A percentile compares a stretch with the other conserved stretches of the same genome.
Evolutionary conservation across 2,329 filamentous ascomycete genomes (phyloP).

Genomic region (Pestalotiopsis sp.): DNA sequence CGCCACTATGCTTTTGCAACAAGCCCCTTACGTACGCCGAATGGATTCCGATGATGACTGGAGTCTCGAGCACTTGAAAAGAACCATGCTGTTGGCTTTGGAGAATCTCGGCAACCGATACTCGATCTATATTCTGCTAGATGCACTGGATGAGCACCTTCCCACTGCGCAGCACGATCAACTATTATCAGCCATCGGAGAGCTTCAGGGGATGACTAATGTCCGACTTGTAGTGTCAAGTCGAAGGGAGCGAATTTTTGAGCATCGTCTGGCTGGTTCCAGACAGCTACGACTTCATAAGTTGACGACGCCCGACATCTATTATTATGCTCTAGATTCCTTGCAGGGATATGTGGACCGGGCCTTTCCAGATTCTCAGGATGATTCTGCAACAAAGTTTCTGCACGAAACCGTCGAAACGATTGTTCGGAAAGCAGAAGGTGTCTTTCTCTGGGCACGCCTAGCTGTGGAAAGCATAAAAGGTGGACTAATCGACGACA

Average conservation of each 20-base stretch:
- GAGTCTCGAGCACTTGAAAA: neutral
- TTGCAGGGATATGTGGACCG: neutral
- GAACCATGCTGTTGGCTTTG: neutral
- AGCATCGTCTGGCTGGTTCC: neutral
- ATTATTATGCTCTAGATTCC: neutral
- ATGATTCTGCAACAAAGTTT: neutral
- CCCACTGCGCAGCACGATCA: neutral
- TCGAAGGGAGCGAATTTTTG: neutral
- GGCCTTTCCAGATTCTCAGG: neutral
- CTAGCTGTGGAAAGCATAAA: neutral
- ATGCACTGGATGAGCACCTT: neutral
- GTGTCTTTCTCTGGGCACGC: conserved; percentile 1
- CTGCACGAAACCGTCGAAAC: neutral
- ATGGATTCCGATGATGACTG: neutral
- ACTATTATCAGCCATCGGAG: neutral
- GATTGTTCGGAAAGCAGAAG: neutral
- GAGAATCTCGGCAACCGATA: neutral
- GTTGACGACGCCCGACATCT: neutral
- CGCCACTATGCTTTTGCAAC: neutral
- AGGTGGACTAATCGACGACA: neutral
- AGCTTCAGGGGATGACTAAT: neutral
- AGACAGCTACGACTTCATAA: neutral
- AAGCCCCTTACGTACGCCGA: neutral
- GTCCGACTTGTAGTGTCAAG: neutral
- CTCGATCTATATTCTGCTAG: conserved; percentile 1